Percentiles rank a stretch among this genome's conserved stretches.
phyloP scores from a whole-genome alignment of 2,329 filamentous ascomycete genomes.

The Biscogniauxia marginata region DNA sequence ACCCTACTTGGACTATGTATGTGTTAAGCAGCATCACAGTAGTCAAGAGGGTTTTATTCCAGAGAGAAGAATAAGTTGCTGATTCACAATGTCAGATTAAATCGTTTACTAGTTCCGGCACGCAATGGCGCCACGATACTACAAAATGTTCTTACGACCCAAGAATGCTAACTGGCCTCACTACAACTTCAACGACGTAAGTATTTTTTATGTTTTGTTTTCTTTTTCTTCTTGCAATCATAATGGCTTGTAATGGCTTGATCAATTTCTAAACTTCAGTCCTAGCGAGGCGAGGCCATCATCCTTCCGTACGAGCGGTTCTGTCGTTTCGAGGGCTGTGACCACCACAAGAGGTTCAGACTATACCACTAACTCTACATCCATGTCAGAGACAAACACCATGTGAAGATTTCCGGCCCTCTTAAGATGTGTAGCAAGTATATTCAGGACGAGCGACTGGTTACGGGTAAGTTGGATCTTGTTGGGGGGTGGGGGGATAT shows the following conservation, averaged over 20 bases:
- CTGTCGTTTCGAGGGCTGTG: neutral
- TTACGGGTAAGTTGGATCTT: too few species aligned
- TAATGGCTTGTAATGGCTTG: neutral
- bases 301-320: slow-evolving; percentile 1
- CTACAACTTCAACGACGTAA: slow-evolving; percentile 4
- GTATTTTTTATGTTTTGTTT: neutral
- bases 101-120: too few species aligned
- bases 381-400: neutral
- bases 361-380: neutral
- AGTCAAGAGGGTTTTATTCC: too few species aligned
- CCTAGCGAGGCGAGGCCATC: neutral
- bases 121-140: too few species aligned
- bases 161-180: neutral
- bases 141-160: too few species aligned
- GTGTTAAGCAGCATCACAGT: too few species aligned
- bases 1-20: too few species aligned
- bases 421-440: neutral
- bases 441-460: too few species aligned
- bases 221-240: neutral
- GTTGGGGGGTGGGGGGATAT: too few species aligned
- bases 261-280: neutral
- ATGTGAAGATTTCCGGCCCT: neutral
- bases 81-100: too few species aligned
- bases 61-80: too few species aligned
- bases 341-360: neutral